A percentile compares a stretch with the other conserved stretches of the same genome.
Conservation (phyloP, 257 asterid species). For the Verbascum thapsus region DNA sequence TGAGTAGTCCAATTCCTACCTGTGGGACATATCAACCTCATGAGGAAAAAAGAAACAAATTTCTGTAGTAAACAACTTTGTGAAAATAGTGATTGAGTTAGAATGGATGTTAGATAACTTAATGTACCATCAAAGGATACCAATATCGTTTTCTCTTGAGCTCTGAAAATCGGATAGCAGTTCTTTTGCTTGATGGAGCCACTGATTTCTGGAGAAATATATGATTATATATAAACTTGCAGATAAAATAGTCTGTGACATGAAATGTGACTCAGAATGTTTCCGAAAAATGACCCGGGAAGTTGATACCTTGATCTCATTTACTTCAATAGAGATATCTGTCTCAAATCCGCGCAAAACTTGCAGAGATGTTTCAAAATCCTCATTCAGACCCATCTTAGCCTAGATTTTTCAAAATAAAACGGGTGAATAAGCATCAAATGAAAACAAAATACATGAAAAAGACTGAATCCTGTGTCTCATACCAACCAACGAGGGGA, state of each 20-base stretch:
- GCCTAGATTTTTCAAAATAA: slow-evolving; percentile 48
- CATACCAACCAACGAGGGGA: slow-evolving; percentile 98
- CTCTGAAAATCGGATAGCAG: slow-evolving; percentile 74
- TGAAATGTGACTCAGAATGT: slow-evolving; percentile 16
- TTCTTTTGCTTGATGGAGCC: slow-evolving; percentile 66
- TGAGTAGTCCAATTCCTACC: slow-evolving; percentile 83
- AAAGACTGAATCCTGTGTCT: slow-evolving; percentile 31
- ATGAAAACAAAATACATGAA: slow-evolving; percentile 11
- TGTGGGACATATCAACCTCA: slow-evolving; percentile 30
- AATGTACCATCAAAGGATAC: slow-evolving; percentile 79
- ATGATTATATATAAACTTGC: not conserved
- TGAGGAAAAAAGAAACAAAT: slow-evolving; percentile 20
- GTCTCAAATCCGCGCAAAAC: slow-evolving; percentile 84
- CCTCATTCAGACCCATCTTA: slow-evolving; percentile 75
- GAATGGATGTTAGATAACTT: slow-evolving; percentile 6
- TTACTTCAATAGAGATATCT: slow-evolving; percentile 70
- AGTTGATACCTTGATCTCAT: slow-evolving; percentile 74
- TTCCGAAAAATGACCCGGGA: slow-evolving; percentile 7
- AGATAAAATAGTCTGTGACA: slow-evolving; percentile 3
- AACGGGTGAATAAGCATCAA: slow-evolving; percentile 24
- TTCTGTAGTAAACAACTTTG: not conserved
- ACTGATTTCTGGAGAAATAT: slow-evolving; percentile 63
- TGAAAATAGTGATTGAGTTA: slow-evolving; percentile 6
- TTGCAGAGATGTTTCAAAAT: slow-evolving; percentile 82
- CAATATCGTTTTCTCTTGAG: slow-evolving; percentile 72